These are phyloP conservation scores for Corylus americana DNA, from an alignment of 306 rosid genomes.

Conservation along the genomic window DNA sequence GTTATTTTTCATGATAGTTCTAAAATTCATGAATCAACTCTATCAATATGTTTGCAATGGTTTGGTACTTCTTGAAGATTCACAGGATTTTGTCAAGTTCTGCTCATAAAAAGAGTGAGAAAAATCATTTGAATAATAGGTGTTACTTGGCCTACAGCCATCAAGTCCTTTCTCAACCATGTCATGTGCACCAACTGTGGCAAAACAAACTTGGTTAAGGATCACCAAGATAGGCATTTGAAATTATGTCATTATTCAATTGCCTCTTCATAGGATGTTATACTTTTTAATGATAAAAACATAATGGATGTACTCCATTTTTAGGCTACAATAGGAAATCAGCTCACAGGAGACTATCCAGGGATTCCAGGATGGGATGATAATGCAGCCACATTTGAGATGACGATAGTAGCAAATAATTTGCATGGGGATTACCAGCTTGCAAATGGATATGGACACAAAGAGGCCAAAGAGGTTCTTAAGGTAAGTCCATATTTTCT, in stretches of 20 bases:
- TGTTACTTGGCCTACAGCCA: constrained; percentile 5
- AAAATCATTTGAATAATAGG: neutral
- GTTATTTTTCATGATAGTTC: neutral
- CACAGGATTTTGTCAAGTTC: neutral
- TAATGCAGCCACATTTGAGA: constrained; percentile 81
- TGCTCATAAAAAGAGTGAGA: neutral
- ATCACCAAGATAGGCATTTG: constrained; percentile 25
- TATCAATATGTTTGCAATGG: neutral
- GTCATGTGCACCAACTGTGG: neutral
- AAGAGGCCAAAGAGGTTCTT: constrained; percentile 58
- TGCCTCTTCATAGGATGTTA: constrained; percentile 14
- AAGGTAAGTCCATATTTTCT: constrained; percentile 48
- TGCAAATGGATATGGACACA: constrained; percentile 76
- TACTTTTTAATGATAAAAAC: constrained; percentile 17
- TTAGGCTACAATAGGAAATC: constrained; percentile 65
- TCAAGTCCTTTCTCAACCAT: neutral
- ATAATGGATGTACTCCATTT: constrained; percentile 24
- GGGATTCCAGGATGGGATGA: constrained; percentile 87
- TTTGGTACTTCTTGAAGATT: neutral
- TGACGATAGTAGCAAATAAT: constrained; percentile 54
- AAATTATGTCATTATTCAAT: neutral
- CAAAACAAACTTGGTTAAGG: constrained; percentile 14
- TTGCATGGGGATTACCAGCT: constrained; percentile 95
- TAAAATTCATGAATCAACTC: neutral
- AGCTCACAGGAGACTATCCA: constrained; percentile 69